Evolutionary conservation across 306 rosid species (phyloP), one percentile per base, ranked within the genome.

Genomic region (Aeschynomene evenia): DNA sequence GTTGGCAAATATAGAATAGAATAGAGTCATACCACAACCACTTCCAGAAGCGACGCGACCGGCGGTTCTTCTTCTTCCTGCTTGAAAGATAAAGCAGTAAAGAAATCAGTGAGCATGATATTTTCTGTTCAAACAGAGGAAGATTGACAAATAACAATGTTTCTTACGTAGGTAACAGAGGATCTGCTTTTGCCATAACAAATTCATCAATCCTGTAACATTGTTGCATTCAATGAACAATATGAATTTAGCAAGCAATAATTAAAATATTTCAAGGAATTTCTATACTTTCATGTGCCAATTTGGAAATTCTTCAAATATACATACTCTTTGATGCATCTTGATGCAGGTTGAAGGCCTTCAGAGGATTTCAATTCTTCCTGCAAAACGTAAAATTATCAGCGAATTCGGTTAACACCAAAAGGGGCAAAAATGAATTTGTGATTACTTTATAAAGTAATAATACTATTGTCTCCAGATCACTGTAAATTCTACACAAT

Each of bases 291-390:
- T 52, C 36, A 45, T 39, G 26, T 10, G 70, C 28, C n/a, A 14
- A 3, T 48, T 1, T 65, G 24, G 63, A 4, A 42, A 62, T 31
- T 48, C 54, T 65, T 40, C 1, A 37, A 53, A 36, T 34, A 50
- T 8, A 63, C 92, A 72, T 86, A 93, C 98, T 93, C 97, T 85
- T 85, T 86, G 91, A 96, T 90, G 87, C 91, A 88, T 80, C 64
- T 77, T 43, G 96, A 88, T 61, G 96, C 84, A 12, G 85, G 87
- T 75, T 80, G 94, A 77, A 88, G 85, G 62, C 86, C 84, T 74
- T 85, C 85, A 19, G 81, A 79, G 49, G 91, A 90, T 78, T 88
- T 93, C 56, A 93, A 73, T 75, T 93, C 97, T 70, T 82, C 97
- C 97, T 93, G 89, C 37, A 36, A 69, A 64, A 64, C 55, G 34